Evolutionary conservation across 169 alveolate genomes (phyloP).

Genomic region (Plasmodium knowlesi): DNA sequence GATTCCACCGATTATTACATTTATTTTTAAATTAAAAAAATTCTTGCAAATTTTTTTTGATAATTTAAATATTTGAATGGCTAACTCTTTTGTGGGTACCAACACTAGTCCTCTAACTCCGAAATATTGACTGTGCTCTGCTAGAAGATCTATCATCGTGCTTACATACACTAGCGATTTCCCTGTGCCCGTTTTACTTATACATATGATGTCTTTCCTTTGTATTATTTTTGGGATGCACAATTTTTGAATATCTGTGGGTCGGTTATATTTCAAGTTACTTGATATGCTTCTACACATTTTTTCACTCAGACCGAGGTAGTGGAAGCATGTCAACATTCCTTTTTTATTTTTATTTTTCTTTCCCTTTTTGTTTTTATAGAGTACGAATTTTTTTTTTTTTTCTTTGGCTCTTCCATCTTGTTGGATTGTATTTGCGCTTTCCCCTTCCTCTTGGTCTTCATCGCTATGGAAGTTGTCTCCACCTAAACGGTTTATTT

Average conservation of each 20-base stretch:
- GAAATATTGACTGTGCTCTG: conserved; percentile 91
- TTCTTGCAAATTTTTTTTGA: conserved; percentile 85
- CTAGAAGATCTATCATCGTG: conserved; percentile 92
- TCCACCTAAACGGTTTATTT: neutral
- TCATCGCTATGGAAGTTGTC: neutral
- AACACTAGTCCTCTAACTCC: conserved; percentile 95
- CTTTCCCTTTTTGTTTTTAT: conserved; percentile 31
- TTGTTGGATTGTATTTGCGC: neutral
- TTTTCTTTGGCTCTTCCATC: neutral
- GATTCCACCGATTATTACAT: conserved; percentile 95
- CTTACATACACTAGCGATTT: conserved; percentile 95
- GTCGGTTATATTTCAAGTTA: conserved; percentile 83
- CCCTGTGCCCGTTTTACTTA: conserved; percentile 97
- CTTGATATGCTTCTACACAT: conserved; percentile 80
- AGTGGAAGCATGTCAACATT: conserved; percentile 81
- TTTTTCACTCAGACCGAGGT: conserved; percentile 81
- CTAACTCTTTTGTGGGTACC: conserved; percentile 95
- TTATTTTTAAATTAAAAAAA: conserved; percentile 89
- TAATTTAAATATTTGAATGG: conserved; percentile 88
- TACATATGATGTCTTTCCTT: conserved; percentile 94
- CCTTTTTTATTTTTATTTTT: conserved; percentile 65
- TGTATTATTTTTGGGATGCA: conserved; percentile 93
- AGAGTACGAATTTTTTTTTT: conserved; percentile 45
- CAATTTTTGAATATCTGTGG: conserved; percentile 96
- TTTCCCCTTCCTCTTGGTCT: neutral